Evolutionary conservation across 768 basidiomycete species (phyloP).

Genomic region (Boletus rubropictus): DNA sequence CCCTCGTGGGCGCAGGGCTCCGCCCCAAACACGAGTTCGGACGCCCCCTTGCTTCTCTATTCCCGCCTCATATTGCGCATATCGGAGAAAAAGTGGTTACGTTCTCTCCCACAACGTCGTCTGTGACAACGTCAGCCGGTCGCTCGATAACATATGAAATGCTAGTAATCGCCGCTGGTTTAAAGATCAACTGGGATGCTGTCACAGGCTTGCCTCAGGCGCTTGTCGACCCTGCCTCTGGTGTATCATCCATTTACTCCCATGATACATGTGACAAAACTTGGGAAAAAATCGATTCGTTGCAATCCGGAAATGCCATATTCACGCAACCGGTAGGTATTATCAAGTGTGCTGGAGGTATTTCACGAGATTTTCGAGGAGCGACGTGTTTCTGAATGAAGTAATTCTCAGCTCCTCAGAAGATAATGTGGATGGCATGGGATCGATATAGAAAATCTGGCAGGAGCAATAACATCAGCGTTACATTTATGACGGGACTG

Average conservation of each 20-base stretch:
- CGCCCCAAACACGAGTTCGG: slow-evolving; percentile 63
- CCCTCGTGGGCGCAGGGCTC: slow-evolving; percentile 88
- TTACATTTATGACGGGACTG: slow-evolving; percentile 86
- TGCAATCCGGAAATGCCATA: slow-evolving; percentile 75
- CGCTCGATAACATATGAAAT: slow-evolving; percentile 72
- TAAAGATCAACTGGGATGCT: slow-evolving; percentile 79
- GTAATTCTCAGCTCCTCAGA: slow-evolving; percentile 61
- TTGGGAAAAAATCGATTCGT: slow-evolving; percentile 74
- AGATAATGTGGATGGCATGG: slow-evolving; percentile 98
- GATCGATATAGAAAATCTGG: slow-evolving; percentile 64
- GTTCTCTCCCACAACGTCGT: slow-evolving; percentile 72
- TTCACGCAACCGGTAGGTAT: slow-evolving; percentile 94
- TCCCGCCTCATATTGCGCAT: slow-evolving; percentile 69
- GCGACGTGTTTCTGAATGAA: slow-evolving; percentile 2
- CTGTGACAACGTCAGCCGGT: slow-evolving; percentile 67
- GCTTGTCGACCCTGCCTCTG: slow-evolving; percentile 67
- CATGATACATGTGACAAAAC: slow-evolving; percentile 86
- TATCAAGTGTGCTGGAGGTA: slow-evolving; percentile 91
- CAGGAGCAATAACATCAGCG: slow-evolving; percentile 49
- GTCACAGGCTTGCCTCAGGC: slow-evolving; percentile 72
- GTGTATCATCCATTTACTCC: slow-evolving; percentile 90
- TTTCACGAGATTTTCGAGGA: neutral
- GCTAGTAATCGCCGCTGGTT: slow-evolving; percentile 83
- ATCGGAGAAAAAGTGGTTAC: slow-evolving; percentile 64
- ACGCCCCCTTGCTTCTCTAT: slow-evolving; percentile 58